phyloP scores from a whole-genome alignment of 805 yeast species.

The Wickerhamiella sergipiensis region DNA sequence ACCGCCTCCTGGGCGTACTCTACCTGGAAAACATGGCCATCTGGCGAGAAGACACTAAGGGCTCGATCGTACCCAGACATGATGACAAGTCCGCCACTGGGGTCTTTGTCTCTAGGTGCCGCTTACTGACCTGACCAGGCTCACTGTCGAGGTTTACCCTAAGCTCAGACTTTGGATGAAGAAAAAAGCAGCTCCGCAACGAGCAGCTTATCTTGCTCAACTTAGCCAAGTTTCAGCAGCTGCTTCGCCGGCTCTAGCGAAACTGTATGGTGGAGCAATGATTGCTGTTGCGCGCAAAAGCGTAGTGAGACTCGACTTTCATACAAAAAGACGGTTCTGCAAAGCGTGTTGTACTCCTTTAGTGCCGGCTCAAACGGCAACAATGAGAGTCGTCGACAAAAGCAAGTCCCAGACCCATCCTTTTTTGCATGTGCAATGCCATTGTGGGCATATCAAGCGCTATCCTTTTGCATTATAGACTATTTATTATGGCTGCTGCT shows the following conservation, averaged over 20 bases:
- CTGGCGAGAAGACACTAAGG: slow-evolving; percentile 95
- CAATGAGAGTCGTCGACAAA: slow-evolving; percentile 29
- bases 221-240: slow-evolving; percentile 16
- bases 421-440: slow-evolving; percentile 9
- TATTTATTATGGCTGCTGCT: neutral
- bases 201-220: slow-evolving; percentile 23
- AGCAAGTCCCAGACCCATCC: slow-evolving; percentile 23
- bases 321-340: slow-evolving; percentile 53
- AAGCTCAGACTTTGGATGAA: neutral
- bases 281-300: slow-evolving; percentile 53
- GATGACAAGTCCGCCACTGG: neutral
- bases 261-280: slow-evolving; percentile 41
- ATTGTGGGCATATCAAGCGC: slow-evolving; percentile 11
- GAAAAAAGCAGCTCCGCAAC: slow-evolving; percentile 17
- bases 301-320: slow-evolving; percentile 41
- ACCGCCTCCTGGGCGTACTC: slow-evolving; percentile 97
- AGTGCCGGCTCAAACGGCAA: slow-evolving; percentile 35
- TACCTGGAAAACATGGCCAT: slow-evolving; percentile 97
- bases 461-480: slow-evolving; percentile 5
- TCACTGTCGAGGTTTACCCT: too few species aligned
- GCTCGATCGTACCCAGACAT: slow-evolving; percentile 99
- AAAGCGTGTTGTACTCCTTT: slow-evolving; percentile 45
- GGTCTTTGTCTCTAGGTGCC: neutral
- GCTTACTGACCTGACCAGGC: neutral
- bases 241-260: slow-evolving; percentile 29